Evolutionary conservation across 345 rosid species (phyloP), one percentile per base, ranked within the genome.

Genomic region (Turritis glabra): DNA sequence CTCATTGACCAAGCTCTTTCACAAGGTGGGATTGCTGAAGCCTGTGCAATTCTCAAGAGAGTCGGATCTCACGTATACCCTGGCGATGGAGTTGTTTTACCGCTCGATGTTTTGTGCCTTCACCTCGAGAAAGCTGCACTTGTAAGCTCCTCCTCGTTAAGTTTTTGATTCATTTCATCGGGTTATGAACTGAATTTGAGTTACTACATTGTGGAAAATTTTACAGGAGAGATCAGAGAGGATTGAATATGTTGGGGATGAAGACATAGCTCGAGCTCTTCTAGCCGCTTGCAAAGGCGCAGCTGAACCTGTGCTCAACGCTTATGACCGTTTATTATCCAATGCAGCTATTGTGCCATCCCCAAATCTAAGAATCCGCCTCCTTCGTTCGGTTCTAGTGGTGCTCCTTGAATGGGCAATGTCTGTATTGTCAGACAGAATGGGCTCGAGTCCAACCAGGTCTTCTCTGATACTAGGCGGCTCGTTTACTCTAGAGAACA

Each of bases 71-170:
- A 75, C 59, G 65, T 84, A 47, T 92, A 96, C 84, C 98, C 98
- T 60, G 99, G 99, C 30, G 97, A 89, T 82, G 99, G 98, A 62
- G 88, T 91, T 60, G 83, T 88, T 80, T 80, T 92, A 75, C 99
- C 97, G 7, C 81, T 90, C 64, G 98, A 92, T 43, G 83, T 88
- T 67, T 59, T 90, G 14, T 92, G 99, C 77, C 94, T 95, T 76
- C 99, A 92, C 81, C 91, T 96, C 53, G 99, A 96, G 87, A 96
- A 90, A 82, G 94, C 97, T 66, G 93, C 98, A 47, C 47, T 85
- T 91, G 97, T 96, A 84, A 73, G 69, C 70, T 55, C 46, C 60
- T 40, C 69, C 23, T 70, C 21, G 47, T 64, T 43, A 52, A 41
- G 29, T 40, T 15, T 26, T 53, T 47, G 46, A 29, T 64, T 47